A percentile compares a stretch with the other conserved stretches of the same genome.
These are phyloP conservation scores for Tetracentron sinense DNA, from an alignment of 164 flowering plant species.

Conservation along the genomic window DNA sequence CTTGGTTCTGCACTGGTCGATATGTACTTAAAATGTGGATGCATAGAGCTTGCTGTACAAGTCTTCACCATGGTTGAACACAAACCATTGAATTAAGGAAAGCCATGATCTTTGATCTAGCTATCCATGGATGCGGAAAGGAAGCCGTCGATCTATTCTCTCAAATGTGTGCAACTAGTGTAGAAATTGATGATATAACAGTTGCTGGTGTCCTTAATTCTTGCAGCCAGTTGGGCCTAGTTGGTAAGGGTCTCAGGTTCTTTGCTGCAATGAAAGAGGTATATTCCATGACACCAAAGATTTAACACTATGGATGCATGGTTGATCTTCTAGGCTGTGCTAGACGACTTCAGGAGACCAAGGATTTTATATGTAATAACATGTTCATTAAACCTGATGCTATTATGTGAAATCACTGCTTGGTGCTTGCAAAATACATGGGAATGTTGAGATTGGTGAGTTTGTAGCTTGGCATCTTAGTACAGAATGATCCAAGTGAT, in stretches of 20 bases:
- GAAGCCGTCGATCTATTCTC: constrained; percentile 20
- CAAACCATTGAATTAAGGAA: constrained; percentile 20
- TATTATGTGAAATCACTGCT: constrained; percentile 16
- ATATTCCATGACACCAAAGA: constrained; percentile 17
- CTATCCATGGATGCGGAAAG: constrained; percentile 16
- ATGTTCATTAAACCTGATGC: constrained; percentile 21
- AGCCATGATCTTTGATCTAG: constrained; percentile 24
- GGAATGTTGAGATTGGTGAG: constrained; percentile 19
- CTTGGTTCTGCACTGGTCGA: constrained; percentile 26
- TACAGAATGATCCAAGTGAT: constrained; percentile 14
- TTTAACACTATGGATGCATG: constrained; percentile 24
- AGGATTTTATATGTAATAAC: constrained; percentile 10
- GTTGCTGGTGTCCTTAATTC: constrained; percentile 21
- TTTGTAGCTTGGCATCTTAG: constrained; percentile 12
- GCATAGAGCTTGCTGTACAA: constrained; percentile 14
- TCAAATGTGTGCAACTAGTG: constrained; percentile 12
- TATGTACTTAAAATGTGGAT: constrained; percentile 27
- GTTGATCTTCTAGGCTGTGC: constrained; percentile 22
- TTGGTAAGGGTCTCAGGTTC: constrained; percentile 19
- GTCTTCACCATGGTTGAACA: constrained; percentile 15
- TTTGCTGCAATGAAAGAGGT: constrained; percentile 17
- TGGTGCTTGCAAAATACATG: constrained; percentile 21
- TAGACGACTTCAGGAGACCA: constrained; percentile 17
- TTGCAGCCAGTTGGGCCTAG: constrained; percentile 26
- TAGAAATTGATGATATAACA: constrained; percentile 17